Percentiles rank a stretch among this genome's conserved stretches.
These are phyloP conservation scores for Limonium bicolor DNA, from an alignment of 148 eudicot genomes.

Conservation along the genomic window DNA sequence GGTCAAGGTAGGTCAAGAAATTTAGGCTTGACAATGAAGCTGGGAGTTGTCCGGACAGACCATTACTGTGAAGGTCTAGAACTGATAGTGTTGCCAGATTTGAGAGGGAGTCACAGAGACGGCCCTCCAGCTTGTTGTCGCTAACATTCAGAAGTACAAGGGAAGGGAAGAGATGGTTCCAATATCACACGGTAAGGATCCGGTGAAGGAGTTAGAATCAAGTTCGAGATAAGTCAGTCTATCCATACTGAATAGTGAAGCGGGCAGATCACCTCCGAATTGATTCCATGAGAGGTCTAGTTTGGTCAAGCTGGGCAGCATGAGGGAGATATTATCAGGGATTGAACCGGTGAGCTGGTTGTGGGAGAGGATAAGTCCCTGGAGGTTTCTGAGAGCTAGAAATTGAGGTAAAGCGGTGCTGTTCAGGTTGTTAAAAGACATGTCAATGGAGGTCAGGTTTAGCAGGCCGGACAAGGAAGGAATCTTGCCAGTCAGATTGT, in stretches of 20 bases:
- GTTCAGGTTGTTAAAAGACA: conserved; percentile 54
- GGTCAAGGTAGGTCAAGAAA: conserved; percentile 68
- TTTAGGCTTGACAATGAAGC: conserved; percentile 48
- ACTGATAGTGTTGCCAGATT: conserved; percentile 51
- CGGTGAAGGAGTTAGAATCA: conserved; percentile 62
- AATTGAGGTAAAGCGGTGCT: conserved; percentile 32
- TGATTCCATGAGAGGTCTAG: conserved; percentile 86
- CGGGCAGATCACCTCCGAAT: conserved; percentile 50
- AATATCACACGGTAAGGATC: conserved; percentile 49
- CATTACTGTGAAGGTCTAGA: conserved; percentile 60
- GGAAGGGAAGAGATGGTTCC: conserved; percentile 60
- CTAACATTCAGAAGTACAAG: conserved; percentile 84
- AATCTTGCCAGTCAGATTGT: conserved; percentile 59
- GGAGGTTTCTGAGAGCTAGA: conserved; percentile 47
- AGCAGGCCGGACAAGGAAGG: conserved; percentile 43
- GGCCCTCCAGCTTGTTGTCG: conserved; percentile 51
- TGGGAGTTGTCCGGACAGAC: conserved; percentile 66
- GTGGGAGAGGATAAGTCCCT: conserved; percentile 78
- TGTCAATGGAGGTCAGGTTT: conserved; percentile 46
- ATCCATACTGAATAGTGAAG: conserved; percentile 74
- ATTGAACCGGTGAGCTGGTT: conserved; percentile 50
- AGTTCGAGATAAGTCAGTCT: conserved; percentile 70
- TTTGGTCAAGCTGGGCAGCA: conserved; percentile 50
- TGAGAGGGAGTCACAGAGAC: conserved; percentile 62
- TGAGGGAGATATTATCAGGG: conserved; percentile 31